Percentiles rank a stretch among this genome's conserved stretches.
Evolutionary conservation across 495 filamentous ascomycete genomes (phyloP).

Genomic region (Saxophila tyrrhenica): DNA sequence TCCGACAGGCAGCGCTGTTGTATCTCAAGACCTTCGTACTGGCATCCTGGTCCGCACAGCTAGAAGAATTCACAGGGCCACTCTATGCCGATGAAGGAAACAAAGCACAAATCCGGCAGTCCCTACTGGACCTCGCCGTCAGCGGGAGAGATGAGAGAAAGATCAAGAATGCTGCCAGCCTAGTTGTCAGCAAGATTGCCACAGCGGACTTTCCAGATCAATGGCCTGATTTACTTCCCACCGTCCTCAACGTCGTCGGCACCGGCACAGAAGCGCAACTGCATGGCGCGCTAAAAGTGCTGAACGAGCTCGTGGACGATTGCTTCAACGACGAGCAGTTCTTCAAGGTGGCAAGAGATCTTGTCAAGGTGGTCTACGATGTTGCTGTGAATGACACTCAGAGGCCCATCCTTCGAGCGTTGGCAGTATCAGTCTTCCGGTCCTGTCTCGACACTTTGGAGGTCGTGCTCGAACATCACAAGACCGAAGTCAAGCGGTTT

Average conservation of each 20-base stretch:
- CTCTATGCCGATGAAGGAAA: constrained; percentile 48
- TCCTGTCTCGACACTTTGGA: constrained; percentile 89
- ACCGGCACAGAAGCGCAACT: constrained; percentile 62
- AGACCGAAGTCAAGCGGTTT: constrained; percentile 70
- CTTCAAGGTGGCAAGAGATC: constrained; percentile 70
- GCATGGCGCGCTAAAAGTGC: constrained; percentile 77
- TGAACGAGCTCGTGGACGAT: constrained; percentile 86
- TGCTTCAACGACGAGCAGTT: constrained; percentile 89
- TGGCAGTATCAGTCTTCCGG: constrained; percentile 80
- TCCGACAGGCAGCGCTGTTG: constrained; percentile 74
- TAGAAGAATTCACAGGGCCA: constrained; percentile 60
- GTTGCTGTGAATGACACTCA: constrained; percentile 65
- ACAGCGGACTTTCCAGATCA: constrained; percentile 84
- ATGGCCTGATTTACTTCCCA: constrained; percentile 78
- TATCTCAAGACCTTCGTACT: constrained; percentile 72
- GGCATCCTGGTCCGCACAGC: constrained; percentile 58
- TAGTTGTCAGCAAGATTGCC: constrained; percentile 92
- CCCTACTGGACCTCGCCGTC: constrained; percentile 67
- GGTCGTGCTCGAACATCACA: constrained; percentile 86
- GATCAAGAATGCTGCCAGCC: constrained; percentile 73
- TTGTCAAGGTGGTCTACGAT: constrained; percentile 70
- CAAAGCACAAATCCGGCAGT: constrained; percentile 59
- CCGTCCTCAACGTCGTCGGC: constrained; percentile 64
- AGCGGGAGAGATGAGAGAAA: constrained; percentile 65
- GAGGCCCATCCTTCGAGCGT: constrained; percentile 60